A percentile compares a stretch with the other conserved stretches of the same genome.
Evolutionary conservation across 108 stramenopile genomes (phyloP).

Genomic region (Nitzschia palea): DNA sequence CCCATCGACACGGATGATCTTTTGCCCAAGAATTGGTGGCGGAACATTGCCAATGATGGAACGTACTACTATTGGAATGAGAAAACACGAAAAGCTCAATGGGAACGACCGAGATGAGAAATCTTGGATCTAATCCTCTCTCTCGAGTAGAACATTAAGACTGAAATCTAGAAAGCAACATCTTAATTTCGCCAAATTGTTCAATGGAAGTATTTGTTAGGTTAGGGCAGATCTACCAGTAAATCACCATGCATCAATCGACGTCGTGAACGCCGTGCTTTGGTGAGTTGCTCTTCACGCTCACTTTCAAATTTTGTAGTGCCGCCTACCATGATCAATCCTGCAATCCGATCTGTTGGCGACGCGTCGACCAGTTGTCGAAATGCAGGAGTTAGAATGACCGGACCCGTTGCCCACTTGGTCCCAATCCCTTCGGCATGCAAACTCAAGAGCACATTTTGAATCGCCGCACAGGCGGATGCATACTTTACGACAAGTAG

Average conservation of each 20-base stretch:
- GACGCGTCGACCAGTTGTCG: constrained; percentile 53
- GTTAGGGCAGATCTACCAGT: background rate
- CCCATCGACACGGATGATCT: constrained; percentile 47
- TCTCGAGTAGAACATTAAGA: too few relatives aligned
- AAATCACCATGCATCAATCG: constrained; percentile 18
- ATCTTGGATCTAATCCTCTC: too few relatives aligned
- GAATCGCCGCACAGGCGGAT: constrained; percentile 67
- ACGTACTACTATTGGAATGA: constrained; percentile 80
- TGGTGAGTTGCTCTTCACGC: background rate
- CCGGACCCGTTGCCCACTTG: constrained; percentile 77
- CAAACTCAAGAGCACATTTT: constrained; percentile 66
- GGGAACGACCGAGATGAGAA: constrained; percentile 61
- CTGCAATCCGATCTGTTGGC: constrained; percentile 61
- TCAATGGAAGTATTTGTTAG: too few relatives aligned
- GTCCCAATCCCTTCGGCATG: constrained; percentile 65
- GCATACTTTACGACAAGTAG: constrained; percentile 45
- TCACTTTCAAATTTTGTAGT: constrained; percentile 4
- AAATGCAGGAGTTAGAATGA: constrained; percentile 66
- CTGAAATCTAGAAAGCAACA: too few relatives aligned
- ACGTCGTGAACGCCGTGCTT: background rate
- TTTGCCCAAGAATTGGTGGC: constrained; percentile 61
- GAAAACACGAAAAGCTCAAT: constrained; percentile 52
- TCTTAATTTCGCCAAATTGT: too few relatives aligned
- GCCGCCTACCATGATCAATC: constrained; percentile 69
- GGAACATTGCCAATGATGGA: constrained; percentile 74